Evolutionary conservation across 2,329 filamentous ascomycete species (phyloP), one percentile per base, ranked within the genome.

Genomic region (Elsinoe australis): DNA sequence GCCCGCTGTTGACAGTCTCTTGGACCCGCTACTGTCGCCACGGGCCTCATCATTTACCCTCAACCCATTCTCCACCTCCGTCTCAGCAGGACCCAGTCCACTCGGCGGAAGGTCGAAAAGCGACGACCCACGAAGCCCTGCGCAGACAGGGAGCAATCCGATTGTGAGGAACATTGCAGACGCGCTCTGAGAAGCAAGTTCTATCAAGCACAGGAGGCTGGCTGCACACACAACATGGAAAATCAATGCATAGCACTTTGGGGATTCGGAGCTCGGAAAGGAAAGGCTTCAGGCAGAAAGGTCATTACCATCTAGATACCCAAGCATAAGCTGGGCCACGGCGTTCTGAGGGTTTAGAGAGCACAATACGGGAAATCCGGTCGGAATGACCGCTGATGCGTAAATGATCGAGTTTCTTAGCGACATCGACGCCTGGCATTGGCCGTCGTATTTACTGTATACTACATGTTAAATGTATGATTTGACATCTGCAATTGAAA

Each of bases 101-200:
- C 47, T 76, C 73, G 14, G 67, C 70, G 39, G 67, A 70, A 67
- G 69, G 5, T 67, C 71, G 58, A 78, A 81, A 49, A 73, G 76
- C 8, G 71, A 71, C 10, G 83, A 89, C 60, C 85, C 85, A 10
- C 71, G 85, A 56, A 88, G 84, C 61, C 85, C 85, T 12, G 82
- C 83, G 0, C 85, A 82, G 9, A 79, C 77, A 58, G 84, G 85
- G 31, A 82, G 84, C 61, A 80, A 79, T 50, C 83, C 85, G 2
- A 88, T 90, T 52, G 79, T 81, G 45, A 74, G 85, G 49, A 88
- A 82, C 51, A 90, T 90, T 58, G 82, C 86, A 61, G 84, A 88
- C 59, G 71, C 87, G 45, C 70, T 89, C 64, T 88, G 73, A 74
- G 18, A 21, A 32, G 15, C 9, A 14, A 33, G 14, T n/a, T 15